phyloP scores from a whole-genome alignment of 352 stramenopile genomes.

The Globisporangium viniferum region DNA sequence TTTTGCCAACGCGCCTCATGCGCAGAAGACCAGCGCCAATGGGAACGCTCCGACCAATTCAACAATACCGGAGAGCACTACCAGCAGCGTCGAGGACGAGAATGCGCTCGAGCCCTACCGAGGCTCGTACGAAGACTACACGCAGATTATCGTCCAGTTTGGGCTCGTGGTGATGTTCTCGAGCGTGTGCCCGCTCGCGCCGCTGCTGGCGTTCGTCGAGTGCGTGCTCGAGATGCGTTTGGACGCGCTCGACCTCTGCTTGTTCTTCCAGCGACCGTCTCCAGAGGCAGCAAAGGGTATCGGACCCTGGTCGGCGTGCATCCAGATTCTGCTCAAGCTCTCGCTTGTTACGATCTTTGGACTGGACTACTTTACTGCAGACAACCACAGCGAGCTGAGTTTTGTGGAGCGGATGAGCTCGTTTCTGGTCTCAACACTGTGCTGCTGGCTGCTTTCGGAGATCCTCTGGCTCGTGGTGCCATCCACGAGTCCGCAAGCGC shows the following conservation, averaged over 20 bases:
- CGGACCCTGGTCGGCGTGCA: slow-evolving; percentile 32
- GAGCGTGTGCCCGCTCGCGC: slow-evolving; percentile 32
- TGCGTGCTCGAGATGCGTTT: slow-evolving; percentile 36
- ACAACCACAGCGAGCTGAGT: slow-evolving; percentile 22
- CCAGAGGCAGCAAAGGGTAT: slow-evolving; percentile 26
- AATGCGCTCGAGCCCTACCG: slow-evolving; percentile 23
- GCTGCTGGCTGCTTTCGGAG: slow-evolving; percentile 31
- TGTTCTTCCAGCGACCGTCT: slow-evolving; percentile 35
- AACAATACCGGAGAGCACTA: not conserved
- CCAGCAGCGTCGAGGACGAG: slow-evolving; percentile 11
- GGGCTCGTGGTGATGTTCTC: slow-evolving; percentile 48
- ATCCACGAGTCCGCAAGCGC: slow-evolving; percentile 16
- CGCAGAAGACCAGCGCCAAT: not conserved
- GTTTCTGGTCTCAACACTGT: slow-evolving; percentile 30
- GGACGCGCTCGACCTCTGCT: slow-evolving; percentile 43
- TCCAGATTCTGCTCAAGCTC: slow-evolving; percentile 31
- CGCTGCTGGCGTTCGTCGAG: slow-evolving; percentile 39
- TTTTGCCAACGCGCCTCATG: not conserved
- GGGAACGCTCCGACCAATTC: not conserved
- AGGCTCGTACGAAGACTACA: slow-evolving; percentile 38
- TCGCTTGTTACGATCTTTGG: slow-evolving; percentile 26
- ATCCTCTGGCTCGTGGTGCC: slow-evolving; percentile 38
- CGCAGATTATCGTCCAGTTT: slow-evolving; percentile 38
- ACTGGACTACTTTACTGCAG: slow-evolving; percentile 30
- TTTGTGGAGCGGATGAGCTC: slow-evolving; percentile 33